phyloP scores from a whole-genome alignment of 2,329 filamentous ascomycete genomes.

The Clonostachys rhizophaga region DNA sequence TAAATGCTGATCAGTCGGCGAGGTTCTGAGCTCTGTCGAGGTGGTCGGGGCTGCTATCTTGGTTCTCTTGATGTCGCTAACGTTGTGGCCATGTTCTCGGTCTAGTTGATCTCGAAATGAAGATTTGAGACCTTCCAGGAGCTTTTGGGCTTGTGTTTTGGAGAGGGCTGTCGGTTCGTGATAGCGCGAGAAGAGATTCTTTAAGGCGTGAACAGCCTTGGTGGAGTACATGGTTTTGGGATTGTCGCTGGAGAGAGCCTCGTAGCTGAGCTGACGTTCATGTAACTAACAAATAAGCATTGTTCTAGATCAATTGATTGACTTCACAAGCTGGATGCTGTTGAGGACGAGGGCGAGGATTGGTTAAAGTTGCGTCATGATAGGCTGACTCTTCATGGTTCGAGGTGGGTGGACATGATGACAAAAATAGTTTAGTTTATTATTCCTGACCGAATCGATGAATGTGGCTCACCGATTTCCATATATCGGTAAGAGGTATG shows the following conservation, averaged over 20 bases:
- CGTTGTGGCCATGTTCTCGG: slow-evolving; percentile 41
- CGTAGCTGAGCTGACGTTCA: too few species aligned
- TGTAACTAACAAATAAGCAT: too few species aligned
- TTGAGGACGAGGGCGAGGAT: too few species aligned
- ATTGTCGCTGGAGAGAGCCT: not conserved
- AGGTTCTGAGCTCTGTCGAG: slow-evolving; percentile 22
- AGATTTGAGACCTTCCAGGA: slow-evolving; percentile 49
- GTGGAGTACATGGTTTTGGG: slow-evolving; percentile 26
- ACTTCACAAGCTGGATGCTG: too few species aligned
- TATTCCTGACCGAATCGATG: too few species aligned
- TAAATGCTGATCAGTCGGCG: slow-evolving; percentile 39
- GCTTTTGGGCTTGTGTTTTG: slow-evolving; percentile 44
- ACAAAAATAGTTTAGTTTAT: too few species aligned
- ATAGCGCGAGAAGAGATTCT: slow-evolving; percentile 31
- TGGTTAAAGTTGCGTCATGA: too few species aligned
- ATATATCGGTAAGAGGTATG: too few species aligned
- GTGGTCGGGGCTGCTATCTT: not conserved
- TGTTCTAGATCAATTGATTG: too few species aligned
- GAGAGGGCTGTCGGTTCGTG: slow-evolving; percentile 49
- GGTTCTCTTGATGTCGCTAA: not conserved
- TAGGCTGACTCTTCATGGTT: too few species aligned
- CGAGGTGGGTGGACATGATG: too few species aligned
- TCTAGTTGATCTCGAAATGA: slow-evolving; percentile 57
- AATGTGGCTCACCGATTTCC: too few species aligned
- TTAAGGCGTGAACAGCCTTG: slow-evolving; percentile 26